These are phyloP conservation scores for Urochloa ruziziensis DNA, from an alignment of 176 grass and related monocot species.

Conservation along the genomic window DNA sequence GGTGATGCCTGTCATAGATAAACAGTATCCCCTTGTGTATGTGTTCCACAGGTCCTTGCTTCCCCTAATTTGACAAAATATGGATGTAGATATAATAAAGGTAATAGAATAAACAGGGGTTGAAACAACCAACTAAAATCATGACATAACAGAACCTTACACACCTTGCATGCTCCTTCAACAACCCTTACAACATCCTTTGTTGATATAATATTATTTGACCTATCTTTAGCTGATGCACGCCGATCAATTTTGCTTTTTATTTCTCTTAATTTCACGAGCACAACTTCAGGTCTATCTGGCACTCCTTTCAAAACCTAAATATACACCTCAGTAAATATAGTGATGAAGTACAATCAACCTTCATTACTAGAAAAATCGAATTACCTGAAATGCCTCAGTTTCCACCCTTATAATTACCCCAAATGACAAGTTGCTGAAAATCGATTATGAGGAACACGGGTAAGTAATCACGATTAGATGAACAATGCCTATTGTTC, in stretches of 20 bases:
- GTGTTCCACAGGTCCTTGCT: constrained; percentile 98
- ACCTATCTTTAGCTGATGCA: constrained; percentile 65
- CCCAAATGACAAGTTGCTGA: constrained; percentile 96
- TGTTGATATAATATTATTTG: constrained; percentile 73
- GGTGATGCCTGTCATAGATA: constrained; percentile 95
- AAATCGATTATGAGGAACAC: constrained; percentile 19
- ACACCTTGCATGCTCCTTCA: constrained; percentile 87
- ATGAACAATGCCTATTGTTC: constrained; percentile 9
- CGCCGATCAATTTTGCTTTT: constrained; percentile 89
- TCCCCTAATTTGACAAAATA: constrained; percentile 66
- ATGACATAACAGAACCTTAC: constrained; percentile 11
- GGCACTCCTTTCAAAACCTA: constrained; percentile 94
- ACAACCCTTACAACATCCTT: constrained; percentile 95
- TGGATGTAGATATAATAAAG: constrained; percentile 1
- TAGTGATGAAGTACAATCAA: constrained; percentile 17
- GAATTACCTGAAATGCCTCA: constrained; percentile 86
- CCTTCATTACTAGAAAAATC: background rate
- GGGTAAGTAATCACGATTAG: constrained; percentile 11
- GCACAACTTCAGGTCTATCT: constrained; percentile 89
- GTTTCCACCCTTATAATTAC: constrained; percentile 94
- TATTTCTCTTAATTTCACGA: constrained; percentile 95
- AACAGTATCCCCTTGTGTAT: constrained; percentile 91
- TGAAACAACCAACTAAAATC: constrained; percentile 4
- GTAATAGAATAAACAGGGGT: background rate
- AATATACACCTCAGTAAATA: constrained; percentile 40